Conservation (phyloP, 306 rosid species). For the Cucurbita maxima region DNA sequence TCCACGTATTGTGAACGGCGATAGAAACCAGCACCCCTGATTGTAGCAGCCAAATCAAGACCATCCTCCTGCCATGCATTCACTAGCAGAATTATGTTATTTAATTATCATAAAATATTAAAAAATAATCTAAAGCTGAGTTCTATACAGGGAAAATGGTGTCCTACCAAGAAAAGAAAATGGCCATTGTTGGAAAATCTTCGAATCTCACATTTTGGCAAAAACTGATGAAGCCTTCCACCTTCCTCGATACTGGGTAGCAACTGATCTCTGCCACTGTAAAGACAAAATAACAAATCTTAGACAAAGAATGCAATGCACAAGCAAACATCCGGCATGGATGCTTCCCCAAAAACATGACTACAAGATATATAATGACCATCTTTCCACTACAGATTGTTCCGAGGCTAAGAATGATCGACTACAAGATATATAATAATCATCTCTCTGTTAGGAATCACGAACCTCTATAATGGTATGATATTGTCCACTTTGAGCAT, state of each 20-base stretch:
- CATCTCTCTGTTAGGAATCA: no score
- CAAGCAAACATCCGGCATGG: not conserved
- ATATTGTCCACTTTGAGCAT: no score
- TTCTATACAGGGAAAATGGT: conserved; percentile 2
- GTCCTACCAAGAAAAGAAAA: conserved; percentile 66
- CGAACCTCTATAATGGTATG: no score
- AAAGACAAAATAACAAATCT: conserved; percentile 9
- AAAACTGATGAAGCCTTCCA: conserved; percentile 25
- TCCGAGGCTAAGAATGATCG: not conserved
- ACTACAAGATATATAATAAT: not conserved
- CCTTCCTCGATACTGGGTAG: conserved; percentile 62
- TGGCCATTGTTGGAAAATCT: conserved; percentile 53
- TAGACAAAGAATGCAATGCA: not conserved
- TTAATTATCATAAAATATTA: not conserved
- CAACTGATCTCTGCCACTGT: conserved; percentile 62
- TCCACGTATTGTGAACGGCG: conserved; percentile 55
- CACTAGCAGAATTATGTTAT: not conserved
- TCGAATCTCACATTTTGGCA: conserved; percentile 47
- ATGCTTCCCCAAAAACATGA: not conserved
- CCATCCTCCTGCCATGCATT: conserved; percentile 48
- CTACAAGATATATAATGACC: not conserved
- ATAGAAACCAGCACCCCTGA: conserved; percentile 53
- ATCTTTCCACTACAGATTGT: not conserved
- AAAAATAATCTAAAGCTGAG: not conserved
- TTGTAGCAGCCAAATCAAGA: conserved; percentile 47